Evolutionary conservation across 2,329 filamentous ascomycete genomes (phyloP).

Genomic region (Colletotrichum liriopes): DNA sequence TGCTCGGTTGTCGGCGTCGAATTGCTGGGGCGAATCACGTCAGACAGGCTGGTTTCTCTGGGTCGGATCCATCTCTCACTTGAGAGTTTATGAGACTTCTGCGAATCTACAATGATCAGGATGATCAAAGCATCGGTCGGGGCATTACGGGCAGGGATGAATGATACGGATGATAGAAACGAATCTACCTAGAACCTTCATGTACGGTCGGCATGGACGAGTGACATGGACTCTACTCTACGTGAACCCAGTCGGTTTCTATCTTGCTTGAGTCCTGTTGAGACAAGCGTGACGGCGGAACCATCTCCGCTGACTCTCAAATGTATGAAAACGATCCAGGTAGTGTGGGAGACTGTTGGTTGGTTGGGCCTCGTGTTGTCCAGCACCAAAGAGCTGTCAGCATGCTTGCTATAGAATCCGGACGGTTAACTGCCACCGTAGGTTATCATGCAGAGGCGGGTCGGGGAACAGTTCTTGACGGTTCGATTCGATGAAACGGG

Average conservation of each 20-base stretch:
- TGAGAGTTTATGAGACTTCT: not conserved
- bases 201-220: not conserved
- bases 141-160: not conserved
- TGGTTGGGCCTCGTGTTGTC: not conserved
- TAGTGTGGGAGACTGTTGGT: not conserved
- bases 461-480: not conserved
- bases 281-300: not conserved
- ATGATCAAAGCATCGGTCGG: not conserved
- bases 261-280: not conserved
- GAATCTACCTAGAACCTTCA: not conserved
- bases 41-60: not conserved
- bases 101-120: not conserved
- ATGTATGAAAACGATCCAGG: no score
- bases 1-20: not conserved
- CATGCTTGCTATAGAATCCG: not conserved
- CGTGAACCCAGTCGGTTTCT: not conserved
- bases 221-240: not conserved
- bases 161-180: constrained; percentile 3
- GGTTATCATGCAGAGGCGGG: not conserved
- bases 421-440: not conserved
- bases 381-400: not conserved
- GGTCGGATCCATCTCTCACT: not conserved
- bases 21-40: constrained; percentile 4
- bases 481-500: not conserved
- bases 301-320: not conserved